Base-by-base conservation (phyloP, 352 stramenopile genomes). In the Hyaloperonospora brassicae region DNA sequence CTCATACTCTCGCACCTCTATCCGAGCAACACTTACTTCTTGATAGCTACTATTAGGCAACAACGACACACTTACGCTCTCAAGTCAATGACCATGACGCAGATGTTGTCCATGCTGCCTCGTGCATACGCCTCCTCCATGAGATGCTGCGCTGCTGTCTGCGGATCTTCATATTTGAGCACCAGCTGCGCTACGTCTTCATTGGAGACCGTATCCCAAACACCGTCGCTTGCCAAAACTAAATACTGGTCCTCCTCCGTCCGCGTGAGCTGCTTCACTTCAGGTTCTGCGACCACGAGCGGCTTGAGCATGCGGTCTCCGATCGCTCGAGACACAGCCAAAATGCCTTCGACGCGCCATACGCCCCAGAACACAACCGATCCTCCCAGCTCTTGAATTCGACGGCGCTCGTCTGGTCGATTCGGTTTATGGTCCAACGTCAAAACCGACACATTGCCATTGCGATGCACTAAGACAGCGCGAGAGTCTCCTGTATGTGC, bases 261-360 rank as follows among this genome's bases (percentile, higher is more conserved):
- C 60, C 77, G 70, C 43, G 52, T 78, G 31, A 80, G 66, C 55
- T 86, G 65, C 41, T 78, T 86, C 47, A 96, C 79, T 60, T 97
- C 89, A 0, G 90, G 90, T 55, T 96, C 84, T 7, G 87, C 82
- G 2, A 90, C 85, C n/a, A 98, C 87, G 34, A 92, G 97, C 0
- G 83, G 87, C 66, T 97, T 96, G 30, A 97, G 72, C 68, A 89
- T 89, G 30, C 83, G 77, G 62, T 98, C 92, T 13, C 92, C 92
- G 52, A 98, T 96, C 27, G 88, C 86, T 31, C 85, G 85, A 12
- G 87, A 97, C 25, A 98, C 89, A 17, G 91, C 91, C 41, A 98
- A 72, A 47, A 97, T 92, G 34, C 91, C 92, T 63, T 97, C 82
- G n/a, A 98, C 91, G 41, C 92, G 83, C 86, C 88, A 97, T 35